Conservation (phyloP, 2,329 filamentous ascomycete species). For the Pseudocercospora cruenta region DNA sequence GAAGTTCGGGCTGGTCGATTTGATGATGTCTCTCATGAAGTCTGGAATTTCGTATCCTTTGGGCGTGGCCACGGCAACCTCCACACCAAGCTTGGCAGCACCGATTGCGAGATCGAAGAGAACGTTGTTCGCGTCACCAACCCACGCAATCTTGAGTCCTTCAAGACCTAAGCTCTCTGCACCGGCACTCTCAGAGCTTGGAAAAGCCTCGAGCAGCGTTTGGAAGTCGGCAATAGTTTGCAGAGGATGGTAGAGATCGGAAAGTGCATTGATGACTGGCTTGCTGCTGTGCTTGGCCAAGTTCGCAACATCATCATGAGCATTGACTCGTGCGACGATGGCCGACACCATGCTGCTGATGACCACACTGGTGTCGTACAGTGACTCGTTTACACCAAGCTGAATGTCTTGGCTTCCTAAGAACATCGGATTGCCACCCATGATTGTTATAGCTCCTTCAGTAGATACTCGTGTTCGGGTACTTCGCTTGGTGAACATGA, state of each 20-base stretch:
- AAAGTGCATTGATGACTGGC: slow-evolving; percentile 65
- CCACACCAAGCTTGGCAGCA: slow-evolving; percentile 82
- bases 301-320: slow-evolving; percentile 54
- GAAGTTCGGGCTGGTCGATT: slow-evolving; percentile 50
- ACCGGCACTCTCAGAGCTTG: slow-evolving; percentile 41
- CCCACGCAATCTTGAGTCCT: slow-evolving; percentile 90
- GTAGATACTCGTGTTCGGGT: slow-evolving; percentile 93
- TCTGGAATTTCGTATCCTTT: slow-evolving; percentile 79
- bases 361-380: slow-evolving; percentile 89
- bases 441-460: slow-evolving; percentile 82
- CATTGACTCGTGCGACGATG: slow-evolving; percentile 56
- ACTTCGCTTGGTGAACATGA: slow-evolving; percentile 96
- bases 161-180: slow-evolving; percentile 66
- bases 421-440: slow-evolving; percentile 96
- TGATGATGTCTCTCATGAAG: slow-evolving; percentile 73
- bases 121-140: slow-evolving; percentile 96
- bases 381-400: slow-evolving; percentile 90
- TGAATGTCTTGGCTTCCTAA: slow-evolving; percentile 95
- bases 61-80: slow-evolving; percentile 86
- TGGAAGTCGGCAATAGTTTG: slow-evolving; percentile 94
- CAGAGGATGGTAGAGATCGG: slow-evolving; percentile 88
- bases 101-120: slow-evolving; percentile 90
- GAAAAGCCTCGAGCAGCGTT: slow-evolving; percentile 81
- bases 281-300: slow-evolving; percentile 54
- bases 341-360: slow-evolving; percentile 73